phyloP scores from a whole-genome alignment of 2,329 filamentous ascomycete species.

The Neonectria coccinea region DNA sequence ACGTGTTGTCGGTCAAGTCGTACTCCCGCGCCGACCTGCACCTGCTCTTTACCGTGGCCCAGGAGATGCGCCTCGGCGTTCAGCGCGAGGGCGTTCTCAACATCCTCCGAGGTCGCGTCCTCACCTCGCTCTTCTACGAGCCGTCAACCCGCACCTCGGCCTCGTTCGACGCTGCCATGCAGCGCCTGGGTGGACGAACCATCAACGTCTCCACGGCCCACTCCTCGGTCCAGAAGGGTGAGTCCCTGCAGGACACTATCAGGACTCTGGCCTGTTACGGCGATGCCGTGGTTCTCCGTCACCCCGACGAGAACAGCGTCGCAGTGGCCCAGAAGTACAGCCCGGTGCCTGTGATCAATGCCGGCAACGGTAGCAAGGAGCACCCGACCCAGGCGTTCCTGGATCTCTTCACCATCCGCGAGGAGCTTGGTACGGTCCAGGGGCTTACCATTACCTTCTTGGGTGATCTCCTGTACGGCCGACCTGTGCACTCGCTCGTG shows the following conservation, averaged over 20 bases:
- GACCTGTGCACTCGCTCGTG: slow-evolving; percentile 93
- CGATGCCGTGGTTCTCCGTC: slow-evolving; percentile 95
- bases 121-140: slow-evolving; percentile 97
- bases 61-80: slow-evolving; percentile 96
- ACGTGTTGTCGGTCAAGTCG: slow-evolving; percentile 92
- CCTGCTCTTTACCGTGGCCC: slow-evolving; percentile 93
- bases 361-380: slow-evolving; percentile 94
- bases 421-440: slow-evolving; percentile 95
- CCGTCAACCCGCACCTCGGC: slow-evolving; percentile 94
- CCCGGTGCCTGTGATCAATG: slow-evolving; percentile 94
- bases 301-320: slow-evolving; percentile 85
- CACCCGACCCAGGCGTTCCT: slow-evolving; percentile 98
- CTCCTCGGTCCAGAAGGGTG: slow-evolving; percentile 94
- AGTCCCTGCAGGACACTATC: slow-evolving; percentile 92
- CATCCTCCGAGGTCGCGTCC: slow-evolving; percentile 84
- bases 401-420: slow-evolving; percentile 97
- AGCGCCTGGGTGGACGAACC: slow-evolving; percentile 90
- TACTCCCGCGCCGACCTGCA: slow-evolving; percentile 91
- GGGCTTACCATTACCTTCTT: slow-evolving; percentile 96
- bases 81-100: slow-evolving; percentile 92
- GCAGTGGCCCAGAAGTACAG: slow-evolving; percentile 88
- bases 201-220: slow-evolving; percentile 84
- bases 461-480: slow-evolving; percentile 92
- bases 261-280: slow-evolving; percentile 94
- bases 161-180: slow-evolving; percentile 98